Evolutionary conservation across 768 basidiomycete genomes (phyloP).

Genomic region (Amanita brunnescens): DNA sequence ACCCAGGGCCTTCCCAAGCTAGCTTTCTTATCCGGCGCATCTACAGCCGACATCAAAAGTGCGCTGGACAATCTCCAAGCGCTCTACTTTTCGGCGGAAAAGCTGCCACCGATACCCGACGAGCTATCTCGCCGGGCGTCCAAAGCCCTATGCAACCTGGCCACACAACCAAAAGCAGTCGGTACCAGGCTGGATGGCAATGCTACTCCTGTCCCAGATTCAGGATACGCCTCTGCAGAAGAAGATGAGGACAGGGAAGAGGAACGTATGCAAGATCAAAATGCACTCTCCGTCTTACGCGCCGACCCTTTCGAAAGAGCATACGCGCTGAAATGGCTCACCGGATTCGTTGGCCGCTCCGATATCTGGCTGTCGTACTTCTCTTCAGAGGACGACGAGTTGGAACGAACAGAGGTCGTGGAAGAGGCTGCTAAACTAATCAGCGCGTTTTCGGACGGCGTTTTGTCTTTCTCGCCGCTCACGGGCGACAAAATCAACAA

Average conservation of each 20-base stretch:
- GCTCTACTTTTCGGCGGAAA: conserved; percentile 42
- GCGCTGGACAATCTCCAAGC: conserved; percentile 36
- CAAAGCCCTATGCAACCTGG: conserved; percentile 29
- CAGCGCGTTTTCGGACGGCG: conserved; percentile 36
- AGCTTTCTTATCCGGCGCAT: conserved; percentile 25
- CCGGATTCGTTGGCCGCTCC: conserved; percentile 54
- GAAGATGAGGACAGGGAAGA: conserved; percentile 41
- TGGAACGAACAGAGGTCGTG: conserved; percentile 32
- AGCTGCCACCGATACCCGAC: conserved; percentile 17
- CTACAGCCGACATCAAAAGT: conserved; percentile 26
- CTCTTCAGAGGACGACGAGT: conserved; percentile 25
- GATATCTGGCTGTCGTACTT: conserved; percentile 37
- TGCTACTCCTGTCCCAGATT: conserved; percentile 41
- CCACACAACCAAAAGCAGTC: conserved; percentile 15
- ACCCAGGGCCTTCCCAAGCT: conserved; percentile 52
- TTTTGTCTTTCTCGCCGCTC: neutral
- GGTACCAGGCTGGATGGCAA: neutral
- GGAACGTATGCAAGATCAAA: conserved; percentile 5
- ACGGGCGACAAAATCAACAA: conserved; percentile 19
- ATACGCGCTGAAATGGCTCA: conserved; percentile 69
- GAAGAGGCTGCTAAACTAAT: conserved; percentile 57
- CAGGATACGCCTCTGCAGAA: conserved; percentile 71
- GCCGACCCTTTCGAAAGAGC: conserved; percentile 59
- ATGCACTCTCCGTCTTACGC: conserved; percentile 31
- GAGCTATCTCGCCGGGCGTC: conserved; percentile 19